Evolutionary conservation across 2,329 filamentous ascomycete genomes (phyloP).

Genomic region (Sporothrix brunneoviolacea): DNA sequence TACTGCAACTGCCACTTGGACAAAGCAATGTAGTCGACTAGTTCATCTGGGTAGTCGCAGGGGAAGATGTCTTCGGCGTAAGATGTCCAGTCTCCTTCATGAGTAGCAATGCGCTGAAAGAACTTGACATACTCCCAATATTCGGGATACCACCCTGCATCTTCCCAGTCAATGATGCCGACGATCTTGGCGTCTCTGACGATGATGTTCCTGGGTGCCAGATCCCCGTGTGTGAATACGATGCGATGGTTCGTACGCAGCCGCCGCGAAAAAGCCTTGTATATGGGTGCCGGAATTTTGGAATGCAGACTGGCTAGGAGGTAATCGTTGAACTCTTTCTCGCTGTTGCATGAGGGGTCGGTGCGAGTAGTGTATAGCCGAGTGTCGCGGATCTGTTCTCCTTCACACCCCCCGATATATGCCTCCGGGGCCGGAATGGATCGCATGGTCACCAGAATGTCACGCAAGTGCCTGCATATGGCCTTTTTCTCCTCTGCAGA

Average conservation of each 20-base stretch:
- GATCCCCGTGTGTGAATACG: conserved; percentile 45
- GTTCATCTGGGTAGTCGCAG: conserved; percentile 21
- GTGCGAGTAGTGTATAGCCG: conserved; percentile 20
- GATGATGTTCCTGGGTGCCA: conserved; percentile 40
- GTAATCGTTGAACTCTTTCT: conserved; percentile 23
- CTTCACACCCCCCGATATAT: conserved; percentile 23
- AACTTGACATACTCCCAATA: conserved; percentile 34
- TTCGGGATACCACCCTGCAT: conserved; percentile 39
- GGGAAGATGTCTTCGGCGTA: conserved; percentile 24
- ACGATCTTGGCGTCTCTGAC: conserved; percentile 31
- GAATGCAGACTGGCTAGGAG: conserved; percentile 19
- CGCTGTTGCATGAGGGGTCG: conserved; percentile 19
- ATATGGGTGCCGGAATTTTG: conserved; percentile 18
- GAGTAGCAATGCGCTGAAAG: conserved; percentile 19
- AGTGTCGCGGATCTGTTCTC: conserved; percentile 23
- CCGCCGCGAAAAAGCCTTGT: conserved; percentile 20
- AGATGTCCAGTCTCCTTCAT: conserved; percentile 19
- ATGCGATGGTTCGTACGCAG: conserved; percentile 24
- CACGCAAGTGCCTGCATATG: conserved; percentile 22
- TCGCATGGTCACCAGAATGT: conserved; percentile 23
- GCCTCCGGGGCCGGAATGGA: conserved; percentile 18
- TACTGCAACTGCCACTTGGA: conserved; percentile 22
- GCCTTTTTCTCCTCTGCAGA: conserved; percentile 19
- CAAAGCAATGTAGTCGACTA: conserved; percentile 22
- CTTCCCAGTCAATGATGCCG: conserved; percentile 43